Evolutionary conservation across 2,329 filamentous ascomycete species (phyloP).

Genomic region (Nothopassalora personata): DNA sequence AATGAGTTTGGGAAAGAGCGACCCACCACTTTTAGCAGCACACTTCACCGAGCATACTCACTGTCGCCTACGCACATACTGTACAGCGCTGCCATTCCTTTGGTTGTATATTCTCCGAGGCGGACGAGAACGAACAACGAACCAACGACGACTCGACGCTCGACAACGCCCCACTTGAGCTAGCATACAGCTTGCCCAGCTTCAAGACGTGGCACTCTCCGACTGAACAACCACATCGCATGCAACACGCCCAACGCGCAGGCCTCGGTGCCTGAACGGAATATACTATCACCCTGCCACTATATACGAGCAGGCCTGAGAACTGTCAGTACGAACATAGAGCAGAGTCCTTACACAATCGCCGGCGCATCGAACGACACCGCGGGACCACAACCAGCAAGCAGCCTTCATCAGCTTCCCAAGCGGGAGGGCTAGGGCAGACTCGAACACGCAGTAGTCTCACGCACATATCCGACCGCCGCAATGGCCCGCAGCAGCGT

Average conservation of each 20-base stretch:
- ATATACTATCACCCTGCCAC: background rate
- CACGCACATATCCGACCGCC: background rate
- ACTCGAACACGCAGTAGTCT: background rate
- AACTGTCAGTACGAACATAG: background rate
- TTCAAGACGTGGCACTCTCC: background rate
- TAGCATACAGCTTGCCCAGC: background rate
- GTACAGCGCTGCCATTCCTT: background rate
- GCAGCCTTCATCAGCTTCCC: background rate
- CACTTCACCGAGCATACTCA: background rate
- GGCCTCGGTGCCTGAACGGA: conserved; percentile 2
- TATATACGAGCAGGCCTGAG: background rate
- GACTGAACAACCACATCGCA: background rate
- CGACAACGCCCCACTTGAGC: background rate
- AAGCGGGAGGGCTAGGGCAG: background rate
- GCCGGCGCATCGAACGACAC: background rate
- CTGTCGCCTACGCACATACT: background rate
- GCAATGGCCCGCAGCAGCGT: conserved; percentile 28
- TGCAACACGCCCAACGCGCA: background rate
- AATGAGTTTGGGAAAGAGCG: background rate
- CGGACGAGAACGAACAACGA: background rate
- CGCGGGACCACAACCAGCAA: background rate
- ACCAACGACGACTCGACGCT: background rate
- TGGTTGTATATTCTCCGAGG: background rate
- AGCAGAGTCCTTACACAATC: background rate
- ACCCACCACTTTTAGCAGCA: background rate